These are phyloP conservation scores for Phialemonium atrogriseum DNA, from an alignment of 2,329 filamentous ascomycete species.

Conservation along the genomic window DNA sequence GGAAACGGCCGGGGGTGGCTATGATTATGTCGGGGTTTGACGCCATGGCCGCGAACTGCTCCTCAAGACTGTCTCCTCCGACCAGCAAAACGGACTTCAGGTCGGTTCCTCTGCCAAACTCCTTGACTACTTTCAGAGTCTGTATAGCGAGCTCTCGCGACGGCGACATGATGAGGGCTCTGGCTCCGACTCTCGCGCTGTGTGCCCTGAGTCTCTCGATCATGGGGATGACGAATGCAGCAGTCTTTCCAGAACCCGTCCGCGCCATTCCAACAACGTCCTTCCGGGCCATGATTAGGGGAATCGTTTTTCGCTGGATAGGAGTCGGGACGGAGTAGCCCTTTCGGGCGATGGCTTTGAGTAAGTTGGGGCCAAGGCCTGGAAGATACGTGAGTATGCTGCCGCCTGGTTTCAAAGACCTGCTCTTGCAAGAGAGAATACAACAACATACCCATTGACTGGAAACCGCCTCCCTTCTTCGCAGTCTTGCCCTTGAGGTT, in stretches of 20 bases:
- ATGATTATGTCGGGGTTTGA: constrained; percentile 96
- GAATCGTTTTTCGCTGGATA: constrained; percentile 95
- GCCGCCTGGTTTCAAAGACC: neutral
- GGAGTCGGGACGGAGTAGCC: constrained; percentile 95
- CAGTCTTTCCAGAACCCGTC: constrained; percentile 98
- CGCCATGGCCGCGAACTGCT: constrained; percentile 89
- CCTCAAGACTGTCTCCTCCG: constrained; percentile 90
- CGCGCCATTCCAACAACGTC: constrained; percentile 99
- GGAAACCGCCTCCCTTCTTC: constrained; percentile 95
- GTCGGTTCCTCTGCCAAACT: constrained; percentile 83
- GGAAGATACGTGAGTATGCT: constrained; percentile 8
- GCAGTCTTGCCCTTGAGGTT: constrained; percentile 78
- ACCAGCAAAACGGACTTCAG: constrained; percentile 84
- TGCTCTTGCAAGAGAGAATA: neutral
- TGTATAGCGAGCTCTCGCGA: constrained; percentile 92
- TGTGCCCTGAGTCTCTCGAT: constrained; percentile 87
- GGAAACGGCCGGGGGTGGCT: constrained; percentile 89
- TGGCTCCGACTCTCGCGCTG: constrained; percentile 75
- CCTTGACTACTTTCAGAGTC: constrained; percentile 93
- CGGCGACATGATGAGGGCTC: constrained; percentile 83
- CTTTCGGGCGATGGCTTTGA: constrained; percentile 88
- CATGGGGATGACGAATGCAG: constrained; percentile 97
- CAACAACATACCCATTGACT: constrained; percentile 65
- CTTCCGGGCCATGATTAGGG: constrained; percentile 77
- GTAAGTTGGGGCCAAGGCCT: constrained; percentile 70